Percentiles rank a stretch among this genome's conserved stretches.
Evolutionary conservation across 345 rosid species (phyloP).

Genomic region (Boechera stricta): DNA sequence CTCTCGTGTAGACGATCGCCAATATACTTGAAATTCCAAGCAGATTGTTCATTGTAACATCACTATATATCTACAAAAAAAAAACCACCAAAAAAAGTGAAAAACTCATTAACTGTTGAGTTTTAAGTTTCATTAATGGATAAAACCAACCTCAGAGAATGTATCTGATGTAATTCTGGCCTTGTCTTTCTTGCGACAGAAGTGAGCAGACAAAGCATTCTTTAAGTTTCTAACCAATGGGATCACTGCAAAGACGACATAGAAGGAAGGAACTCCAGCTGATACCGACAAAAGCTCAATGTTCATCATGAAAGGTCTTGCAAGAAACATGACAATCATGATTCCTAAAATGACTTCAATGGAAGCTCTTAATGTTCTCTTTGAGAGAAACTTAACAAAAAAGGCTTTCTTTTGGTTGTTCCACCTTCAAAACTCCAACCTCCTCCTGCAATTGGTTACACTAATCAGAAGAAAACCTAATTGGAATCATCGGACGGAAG

Average conservation of each 20-base stretch:
- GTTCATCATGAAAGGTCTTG: constrained; percentile 43
- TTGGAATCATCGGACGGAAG: background rate
- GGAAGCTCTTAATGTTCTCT: constrained; percentile 22
- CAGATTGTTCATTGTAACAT: constrained; percentile 43
- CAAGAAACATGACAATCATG: constrained; percentile 37
- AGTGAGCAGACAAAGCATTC: constrained; percentile 39
- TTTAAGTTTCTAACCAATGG: constrained; percentile 41
- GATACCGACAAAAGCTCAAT: constrained; percentile 32
- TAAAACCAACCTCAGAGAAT: constrained; percentile 38
- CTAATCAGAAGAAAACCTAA: background rate
- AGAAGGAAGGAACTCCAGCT: constrained; percentile 45
- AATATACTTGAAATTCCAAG: constrained; percentile 35
- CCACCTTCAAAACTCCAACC: constrained; percentile 28
- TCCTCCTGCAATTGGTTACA: constrained; percentile 20
- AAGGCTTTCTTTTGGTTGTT: constrained; percentile 22
- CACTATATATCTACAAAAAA: constrained; percentile 32
- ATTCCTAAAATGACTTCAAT: constrained; percentile 39
- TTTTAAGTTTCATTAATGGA: background rate
- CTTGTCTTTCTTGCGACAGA: constrained; percentile 34
- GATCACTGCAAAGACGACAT: constrained; percentile 34
- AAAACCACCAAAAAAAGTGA: no score
- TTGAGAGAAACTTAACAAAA: constrained; percentile 24
- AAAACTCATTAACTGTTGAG: background rate
- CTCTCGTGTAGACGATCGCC: constrained; percentile 42
- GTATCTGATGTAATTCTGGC: constrained; percentile 36